Percentiles rank a stretch among this genome's conserved stretches.
These are phyloP conservation scores for Paraurostyla sp. DNA, from an alignment of 73 alveolate species.

Conservation along the genomic window DNA sequence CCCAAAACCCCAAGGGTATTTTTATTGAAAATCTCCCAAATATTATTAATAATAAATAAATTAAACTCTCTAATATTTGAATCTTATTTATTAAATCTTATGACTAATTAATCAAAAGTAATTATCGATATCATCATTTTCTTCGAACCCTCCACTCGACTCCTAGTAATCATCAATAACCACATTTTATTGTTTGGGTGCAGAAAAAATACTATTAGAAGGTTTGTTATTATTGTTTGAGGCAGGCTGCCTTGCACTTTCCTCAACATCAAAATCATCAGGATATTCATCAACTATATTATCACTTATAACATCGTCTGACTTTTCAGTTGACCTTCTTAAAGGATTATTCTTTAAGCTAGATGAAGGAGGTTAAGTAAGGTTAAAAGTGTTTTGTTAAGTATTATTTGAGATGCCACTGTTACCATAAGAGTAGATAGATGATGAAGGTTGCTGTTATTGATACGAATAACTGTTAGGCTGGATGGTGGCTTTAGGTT, in stretches of 20 bases:
- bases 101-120: too few species aligned
- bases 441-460: not conserved
- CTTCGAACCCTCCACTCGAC: not conserved
- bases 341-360: not conserved
- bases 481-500: not conserved
- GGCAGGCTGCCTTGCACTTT: constrained; percentile 3
- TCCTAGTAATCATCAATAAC: not conserved
- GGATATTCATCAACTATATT: constrained; percentile 33
- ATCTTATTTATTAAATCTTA: too few species aligned
- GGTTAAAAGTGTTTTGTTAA: not conserved
- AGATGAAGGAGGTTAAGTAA: not conserved
- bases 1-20: too few species aligned
- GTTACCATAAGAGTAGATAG: too few species aligned
- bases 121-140: constrained; percentile 25
- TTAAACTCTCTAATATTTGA: too few species aligned
- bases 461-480: not conserved
- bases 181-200: not conserved
- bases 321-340: constrained; percentile 29
- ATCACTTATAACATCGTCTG: constrained; percentile 14
- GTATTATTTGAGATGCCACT: too few species aligned
- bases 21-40: too few species aligned
- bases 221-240: not conserved
- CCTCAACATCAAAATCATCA: constrained; percentile 46
- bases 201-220: not conserved
- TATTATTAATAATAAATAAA: too few species aligned